Evolutionary conservation across 495 filamentous ascomycete genomes (phyloP), one percentile per base, ranked within the genome.

Genomic region (Rostrohypoxylon terebratum): DNA sequence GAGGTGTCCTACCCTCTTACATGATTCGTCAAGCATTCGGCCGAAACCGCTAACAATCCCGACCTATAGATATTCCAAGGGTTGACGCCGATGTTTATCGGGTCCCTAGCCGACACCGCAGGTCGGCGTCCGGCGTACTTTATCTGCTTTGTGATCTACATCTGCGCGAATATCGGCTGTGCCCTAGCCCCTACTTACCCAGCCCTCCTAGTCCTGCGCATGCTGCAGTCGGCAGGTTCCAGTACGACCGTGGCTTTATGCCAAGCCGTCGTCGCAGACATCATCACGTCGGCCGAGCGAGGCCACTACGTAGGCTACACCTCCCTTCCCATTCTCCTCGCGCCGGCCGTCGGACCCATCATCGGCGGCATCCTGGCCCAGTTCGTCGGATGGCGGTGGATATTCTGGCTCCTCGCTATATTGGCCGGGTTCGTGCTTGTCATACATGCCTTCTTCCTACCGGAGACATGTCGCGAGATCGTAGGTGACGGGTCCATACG

Each of bases 401-500:
- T 89, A n/a, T 91, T 90, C 77, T 90, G 86, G 86, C 86, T 91
- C 55, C 78, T 90, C 11, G 74, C 79, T 9, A 88, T 89, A 33
- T 53, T 85, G 1, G 77, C 79, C 1, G 85, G 81, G 0, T 63
- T 81, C 16, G 78, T 82, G 8, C 66, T 83, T 6, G 53, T 78
- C 13, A 16, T 83, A 0, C 83, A 84, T 63, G 61, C 83, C 7
- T 38, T 87, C 31, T 77, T 83, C 57, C 75, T 87, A 54, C 88
- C 88, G 0, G 89, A 90, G 72, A 91, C 89, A 0, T 83, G 83
- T 45, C 82, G 90, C 3, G 83, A 80, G 14, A 84, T 94, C 25
- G 91, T 94, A 1, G 90, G 88, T 2, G 86, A 93, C 68, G 91
- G 91, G 3, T 86, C 84, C 1, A 79, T 86, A 21, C 82, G 81